Conservation (phyloP, 2,329 filamentous ascomycete genomes). For the Talaromyces sp. region DNA sequence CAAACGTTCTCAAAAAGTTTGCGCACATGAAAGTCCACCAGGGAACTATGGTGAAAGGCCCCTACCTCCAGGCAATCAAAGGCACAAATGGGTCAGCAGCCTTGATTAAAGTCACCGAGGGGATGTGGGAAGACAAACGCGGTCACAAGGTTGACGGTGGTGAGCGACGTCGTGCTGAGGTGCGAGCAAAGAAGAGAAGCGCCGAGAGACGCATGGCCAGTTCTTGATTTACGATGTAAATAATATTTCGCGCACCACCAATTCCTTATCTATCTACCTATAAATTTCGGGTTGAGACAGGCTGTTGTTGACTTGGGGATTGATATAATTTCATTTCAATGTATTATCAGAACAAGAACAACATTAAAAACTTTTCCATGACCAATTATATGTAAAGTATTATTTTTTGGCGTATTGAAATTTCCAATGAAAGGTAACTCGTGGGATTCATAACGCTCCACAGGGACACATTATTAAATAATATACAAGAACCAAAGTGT, state of each 20-base stretch:
- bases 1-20: constrained; percentile 48
- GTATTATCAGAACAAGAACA: neutral
- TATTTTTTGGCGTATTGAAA: neutral
- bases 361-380: neutral
- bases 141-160: constrained; percentile 94
- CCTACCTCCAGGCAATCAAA: constrained; percentile 65
- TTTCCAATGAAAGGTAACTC: neutral
- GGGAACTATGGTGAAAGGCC: constrained; percentile 66
- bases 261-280: neutral
- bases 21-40: constrained; percentile 63
- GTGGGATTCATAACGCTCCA: neutral
- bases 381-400: neutral
- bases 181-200: constrained; percentile 78
- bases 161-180: constrained; percentile 80
- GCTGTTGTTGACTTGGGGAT: neutral
- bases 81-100: constrained; percentile 56
- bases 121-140: constrained; percentile 85
- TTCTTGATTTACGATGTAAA: constrained; percentile 11
- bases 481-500: neutral
- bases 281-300: neutral
- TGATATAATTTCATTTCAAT: neutral
- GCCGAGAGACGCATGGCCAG: constrained; percentile 68
- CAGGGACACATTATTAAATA: neutral
- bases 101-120: constrained; percentile 67
- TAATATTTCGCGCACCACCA: neutral